Percentiles rank a stretch among this genome's conserved stretches.
Conservation (phyloP, 1,284 basidiomycete genomes). For the Ceratobasidium sp. region DNA sequence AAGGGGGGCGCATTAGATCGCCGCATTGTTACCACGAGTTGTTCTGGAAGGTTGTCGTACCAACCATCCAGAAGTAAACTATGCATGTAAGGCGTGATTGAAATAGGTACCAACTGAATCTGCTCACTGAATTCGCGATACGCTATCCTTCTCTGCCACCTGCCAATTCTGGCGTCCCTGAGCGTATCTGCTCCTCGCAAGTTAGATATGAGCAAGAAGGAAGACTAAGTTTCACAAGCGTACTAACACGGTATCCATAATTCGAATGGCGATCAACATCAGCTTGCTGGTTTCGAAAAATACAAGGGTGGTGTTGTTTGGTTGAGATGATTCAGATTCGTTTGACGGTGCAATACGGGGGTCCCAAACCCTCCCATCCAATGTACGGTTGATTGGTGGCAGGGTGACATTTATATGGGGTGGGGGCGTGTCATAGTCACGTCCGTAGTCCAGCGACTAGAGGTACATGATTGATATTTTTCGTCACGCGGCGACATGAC, state of each 20-base stretch:
- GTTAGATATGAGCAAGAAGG: not conserved
- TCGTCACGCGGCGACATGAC: no score
- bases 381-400: not conserved
- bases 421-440: conserved; percentile 58
- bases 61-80: conserved; percentile 68
- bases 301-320: conserved; percentile 53
- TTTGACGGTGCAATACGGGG: not conserved
- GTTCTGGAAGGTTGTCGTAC: conserved; percentile 60
- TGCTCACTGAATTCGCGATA: conserved; percentile 59
- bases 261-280: conserved; percentile 60
- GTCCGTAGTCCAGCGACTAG: conserved; percentile 47
- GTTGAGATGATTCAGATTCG: not conserved
- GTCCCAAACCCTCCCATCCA: not conserved
- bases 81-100: not conserved
- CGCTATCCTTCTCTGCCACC: conserved; percentile 6
- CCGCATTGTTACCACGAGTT: conserved; percentile 53
- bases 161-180: conserved; percentile 2
- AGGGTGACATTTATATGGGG: conserved; percentile 40
- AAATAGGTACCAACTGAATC: not conserved
- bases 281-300: conserved; percentile 63
- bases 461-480: conserved; percentile 45
- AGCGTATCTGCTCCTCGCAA: not conserved
- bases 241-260: conserved; percentile 67
- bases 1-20: conserved; percentile 58
- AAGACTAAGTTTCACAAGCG: not conserved